phyloP scores from a whole-genome alignment of 371 early-diverging fungal genomes.

The Sporodiniella umbellata region DNA sequence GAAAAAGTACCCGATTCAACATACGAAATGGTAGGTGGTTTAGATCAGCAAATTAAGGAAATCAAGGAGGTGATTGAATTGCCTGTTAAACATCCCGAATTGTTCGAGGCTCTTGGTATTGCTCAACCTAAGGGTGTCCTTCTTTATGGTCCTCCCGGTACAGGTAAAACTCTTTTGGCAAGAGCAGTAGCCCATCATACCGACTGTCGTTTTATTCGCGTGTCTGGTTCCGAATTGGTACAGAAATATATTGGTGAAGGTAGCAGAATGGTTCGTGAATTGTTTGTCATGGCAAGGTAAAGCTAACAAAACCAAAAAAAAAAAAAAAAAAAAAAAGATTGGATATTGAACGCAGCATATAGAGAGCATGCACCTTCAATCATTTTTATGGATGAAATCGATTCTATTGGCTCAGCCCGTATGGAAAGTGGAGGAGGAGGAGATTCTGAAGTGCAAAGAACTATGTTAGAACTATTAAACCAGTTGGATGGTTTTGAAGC shows the following conservation, averaged over 20 bases:
- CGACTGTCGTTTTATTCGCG: constrained; percentile 99
- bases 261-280: constrained; percentile 99
- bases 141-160: constrained; percentile 99
- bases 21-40: constrained; percentile 99
- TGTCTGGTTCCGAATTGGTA: constrained; percentile 99
- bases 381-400: constrained; percentile 99
- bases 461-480: constrained; percentile 99
- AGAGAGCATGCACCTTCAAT: constrained; percentile 97
- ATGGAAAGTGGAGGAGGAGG: constrained; percentile 97
- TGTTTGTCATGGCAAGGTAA: constrained; percentile 98
- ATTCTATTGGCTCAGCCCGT: constrained; percentile 99
- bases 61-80: constrained; percentile 99
- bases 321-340: background rate
- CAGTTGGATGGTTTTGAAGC: constrained; percentile 99
- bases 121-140: constrained; percentile 87
- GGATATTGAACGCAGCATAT: too few species aligned
- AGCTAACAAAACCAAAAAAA: background rate
- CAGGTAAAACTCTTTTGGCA: constrained; percentile 99
- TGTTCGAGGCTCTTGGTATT: constrained; percentile 46
- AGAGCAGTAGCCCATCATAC: constrained; percentile 99
- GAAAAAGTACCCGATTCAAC: constrained; percentile 99
- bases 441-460: constrained; percentile 98
- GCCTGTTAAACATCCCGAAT: constrained; percentile 87
- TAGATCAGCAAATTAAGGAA: constrained; percentile 99
- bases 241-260: constrained; percentile 99